Evolutionary conservation across 2,329 filamentous ascomycete species (phyloP).

Genomic region (Elsinoe fawcettii): DNA sequence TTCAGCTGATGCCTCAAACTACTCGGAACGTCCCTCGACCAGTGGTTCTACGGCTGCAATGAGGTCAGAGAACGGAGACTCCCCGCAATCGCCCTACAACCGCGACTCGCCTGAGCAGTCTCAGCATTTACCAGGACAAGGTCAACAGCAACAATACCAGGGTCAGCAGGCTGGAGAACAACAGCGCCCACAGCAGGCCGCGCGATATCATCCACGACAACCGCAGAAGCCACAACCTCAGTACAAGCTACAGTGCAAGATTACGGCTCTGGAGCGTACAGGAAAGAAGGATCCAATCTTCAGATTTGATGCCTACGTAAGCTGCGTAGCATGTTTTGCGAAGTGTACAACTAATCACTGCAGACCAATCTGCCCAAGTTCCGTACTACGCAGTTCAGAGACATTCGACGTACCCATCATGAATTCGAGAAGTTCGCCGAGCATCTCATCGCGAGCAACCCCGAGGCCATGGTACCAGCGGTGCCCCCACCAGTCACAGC

Average conservation of each 20-base stretch:
- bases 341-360: background rate
- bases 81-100: slow-evolving; percentile 17
- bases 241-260: slow-evolving; percentile 80
- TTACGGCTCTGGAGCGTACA: slow-evolving; percentile 84
- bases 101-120: slow-evolving; percentile 18
- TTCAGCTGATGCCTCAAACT: slow-evolving; percentile 19
- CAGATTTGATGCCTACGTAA: slow-evolving; percentile 92
- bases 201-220: slow-evolving; percentile 17
- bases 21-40: slow-evolving; percentile 17
- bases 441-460: slow-evolving; percentile 94
- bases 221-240: slow-evolving; percentile 29
- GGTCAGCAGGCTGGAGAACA: slow-evolving; percentile 29
- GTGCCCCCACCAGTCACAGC: slow-evolving; percentile 92
- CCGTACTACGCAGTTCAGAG: slow-evolving; percentile 94
- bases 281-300: slow-evolving; percentile 94
- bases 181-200: slow-evolving; percentile 32
- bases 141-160: slow-evolving; percentile 29
- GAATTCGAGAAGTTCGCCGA: slow-evolving; percentile 96
- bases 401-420: slow-evolving; percentile 88
- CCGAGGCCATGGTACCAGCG: slow-evolving; percentile 86
- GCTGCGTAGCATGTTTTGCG: slow-evolving; percentile 26
- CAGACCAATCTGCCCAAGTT: slow-evolving; percentile 99
- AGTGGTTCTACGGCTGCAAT: slow-evolving; percentile 8
- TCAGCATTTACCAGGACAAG: slow-evolving; percentile 19
- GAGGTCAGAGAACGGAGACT: slow-evolving; percentile 16